A percentile compares a stretch with the other conserved stretches of the same genome.
Evolutionary conservation across 345 rosid genomes (phyloP).

Genomic region (Hibiscus mutabilis): DNA sequence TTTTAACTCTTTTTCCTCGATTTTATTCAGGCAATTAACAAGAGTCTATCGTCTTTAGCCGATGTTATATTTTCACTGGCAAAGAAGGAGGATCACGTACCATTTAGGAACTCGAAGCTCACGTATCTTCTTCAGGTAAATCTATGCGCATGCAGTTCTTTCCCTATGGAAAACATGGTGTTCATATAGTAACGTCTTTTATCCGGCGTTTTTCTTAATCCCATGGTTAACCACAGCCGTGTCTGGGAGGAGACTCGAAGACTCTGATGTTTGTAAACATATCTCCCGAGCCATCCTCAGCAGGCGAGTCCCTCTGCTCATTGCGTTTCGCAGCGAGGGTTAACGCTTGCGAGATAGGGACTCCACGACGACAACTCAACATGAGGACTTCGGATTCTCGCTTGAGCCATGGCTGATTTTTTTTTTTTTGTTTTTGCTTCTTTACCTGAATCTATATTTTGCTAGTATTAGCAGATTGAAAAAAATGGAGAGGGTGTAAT

Average conservation of each 20-base stretch:
- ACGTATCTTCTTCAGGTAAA: conserved; percentile 96
- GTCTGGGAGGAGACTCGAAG: conserved; percentile 95
- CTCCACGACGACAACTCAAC: conserved; percentile 70
- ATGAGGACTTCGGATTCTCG: conserved; percentile 50
- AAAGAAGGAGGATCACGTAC: conserved; percentile 90
- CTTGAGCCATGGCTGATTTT: conserved; percentile 59
- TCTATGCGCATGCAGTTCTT: background rate
- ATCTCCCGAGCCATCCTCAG: conserved; percentile 76
- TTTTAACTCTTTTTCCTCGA: background rate
- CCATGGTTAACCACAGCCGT: conserved; percentile 53
- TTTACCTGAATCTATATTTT: conserved; percentile 21
- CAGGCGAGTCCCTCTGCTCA: conserved; percentile 87
- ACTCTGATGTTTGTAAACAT: conserved; percentile 89
- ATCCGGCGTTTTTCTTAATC: conserved; percentile 14
- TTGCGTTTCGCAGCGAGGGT: conserved; percentile 96
- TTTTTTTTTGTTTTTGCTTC: background rate
- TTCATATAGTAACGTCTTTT: background rate
- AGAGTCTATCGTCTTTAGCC: conserved; percentile 79
- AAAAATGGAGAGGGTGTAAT: conserved; percentile 23
- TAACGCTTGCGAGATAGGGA: conserved; percentile 94
- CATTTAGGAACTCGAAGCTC: conserved; percentile 89
- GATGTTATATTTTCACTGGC: conserved; percentile 91
- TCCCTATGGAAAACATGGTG: background rate
- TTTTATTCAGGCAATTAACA: conserved; percentile 71
- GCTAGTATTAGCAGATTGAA: conserved; percentile 7